Base-by-base conservation (phyloP, 768 basidiomycete genomes). In the Leccinum disarticulatum region DNA sequence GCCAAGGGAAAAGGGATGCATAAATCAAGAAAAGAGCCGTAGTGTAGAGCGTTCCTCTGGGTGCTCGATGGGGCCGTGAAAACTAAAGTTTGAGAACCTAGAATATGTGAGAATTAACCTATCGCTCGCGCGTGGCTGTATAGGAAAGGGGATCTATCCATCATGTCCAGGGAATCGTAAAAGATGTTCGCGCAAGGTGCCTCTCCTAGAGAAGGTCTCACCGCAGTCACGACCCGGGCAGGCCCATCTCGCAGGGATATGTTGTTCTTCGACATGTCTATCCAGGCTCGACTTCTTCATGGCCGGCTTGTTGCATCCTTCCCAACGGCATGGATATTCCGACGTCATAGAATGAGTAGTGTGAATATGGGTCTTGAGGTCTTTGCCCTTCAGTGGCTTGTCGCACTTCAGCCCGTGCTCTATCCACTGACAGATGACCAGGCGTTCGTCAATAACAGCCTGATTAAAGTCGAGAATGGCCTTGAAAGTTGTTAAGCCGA, bases 261-360 rank as follows among this genome's bases (percentile, higher is more conserved):
- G 67, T 1, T 52, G 58, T 1, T 69, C 67, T 0, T 9, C 49
- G 2, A 53, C 1, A 15, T 68, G 67, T 0, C 67, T 43, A 6
- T 58, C 58, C 2, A 68, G 59, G 30, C 54, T 59, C 0, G 61
- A 4, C 31, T 3, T 61, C 47, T 2, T 50, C 68, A 69, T 65
- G 1, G 49, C 36, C 3, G 0, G 0, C 14, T 1, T 41, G 9
- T 2, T 0, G 52, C 68, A 69, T 13, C 0, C 52, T 2, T 28
- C 0, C 68, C 68, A 68, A 6, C 3, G 46, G 31, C 67, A 68
- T 2, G 2, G 10, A 17, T 68, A 64, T 3, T 62, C 60, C 1
- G 55, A 52, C 1, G 13, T 46, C 15, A 68, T 2, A 1, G 52
- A 60, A 13, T 68, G 67, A 0, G 0, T 17, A 1, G 28, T 1